These are phyloP conservation scores for Annulohypoxylon stygium DNA, from an alignment of 495 filamentous ascomycete species.

Conservation along the genomic window DNA sequence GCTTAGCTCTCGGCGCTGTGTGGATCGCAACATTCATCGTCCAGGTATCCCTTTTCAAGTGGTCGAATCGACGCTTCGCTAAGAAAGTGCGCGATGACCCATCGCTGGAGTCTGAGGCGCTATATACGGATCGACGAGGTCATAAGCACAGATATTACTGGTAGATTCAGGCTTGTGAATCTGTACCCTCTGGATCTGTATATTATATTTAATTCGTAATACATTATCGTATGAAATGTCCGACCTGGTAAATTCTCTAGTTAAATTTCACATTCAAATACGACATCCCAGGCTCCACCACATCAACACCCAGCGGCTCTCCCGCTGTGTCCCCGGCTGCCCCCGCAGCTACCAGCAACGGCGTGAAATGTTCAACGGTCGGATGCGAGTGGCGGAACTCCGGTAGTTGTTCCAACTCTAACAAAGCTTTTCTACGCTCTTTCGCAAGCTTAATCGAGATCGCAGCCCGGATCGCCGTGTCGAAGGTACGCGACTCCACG, in stretches of 20 bases:
- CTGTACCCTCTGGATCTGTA: background rate
- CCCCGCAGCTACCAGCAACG: constrained; percentile 38
- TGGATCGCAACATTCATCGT: constrained; percentile 33
- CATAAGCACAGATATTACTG: constrained; percentile 35
- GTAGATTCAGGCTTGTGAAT: constrained; percentile 11
- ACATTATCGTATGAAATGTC: background rate
- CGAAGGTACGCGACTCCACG: constrained; percentile 31
- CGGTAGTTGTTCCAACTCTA: constrained; percentile 20
- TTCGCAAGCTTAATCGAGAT: constrained; percentile 12
- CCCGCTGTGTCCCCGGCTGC: constrained; percentile 24
- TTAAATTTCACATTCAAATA: constrained; percentile 41
- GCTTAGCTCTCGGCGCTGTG: constrained; percentile 34
- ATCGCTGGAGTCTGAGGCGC: constrained; percentile 19
- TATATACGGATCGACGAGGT: constrained; percentile 36
- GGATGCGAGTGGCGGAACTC: constrained; percentile 37
- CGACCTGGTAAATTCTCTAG: background rate
- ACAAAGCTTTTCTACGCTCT: constrained; percentile 18
- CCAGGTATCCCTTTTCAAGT: constrained; percentile 33
- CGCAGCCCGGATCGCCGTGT: constrained; percentile 26
- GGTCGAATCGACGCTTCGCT: constrained; percentile 36
- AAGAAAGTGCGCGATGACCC: constrained; percentile 25
- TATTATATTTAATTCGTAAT: background rate
- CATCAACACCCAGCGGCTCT: constrained; percentile 29
- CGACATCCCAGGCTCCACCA: constrained; percentile 42
- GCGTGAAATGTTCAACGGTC: constrained; percentile 38